Conservation (phyloP, 148 eudicot genomes). For the Oxyria digyna region DNA sequence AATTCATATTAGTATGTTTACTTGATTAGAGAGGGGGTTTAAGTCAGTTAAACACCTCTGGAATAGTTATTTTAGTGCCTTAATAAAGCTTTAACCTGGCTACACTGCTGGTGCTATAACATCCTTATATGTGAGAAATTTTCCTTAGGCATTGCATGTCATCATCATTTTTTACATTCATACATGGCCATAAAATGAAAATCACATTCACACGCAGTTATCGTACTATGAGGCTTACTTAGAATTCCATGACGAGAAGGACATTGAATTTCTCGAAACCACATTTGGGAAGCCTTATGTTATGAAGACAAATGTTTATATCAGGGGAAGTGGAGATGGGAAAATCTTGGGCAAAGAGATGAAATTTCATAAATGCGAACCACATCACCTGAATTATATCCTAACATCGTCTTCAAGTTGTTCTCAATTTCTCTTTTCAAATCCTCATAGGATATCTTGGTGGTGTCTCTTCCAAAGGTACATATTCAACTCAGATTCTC, state of each 20-base stretch:
- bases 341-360: slow-evolving; percentile 21
- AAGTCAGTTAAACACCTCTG: slow-evolving; percentile 72
- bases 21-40: slow-evolving; percentile 79
- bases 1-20: neutral
- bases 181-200: too few relatives aligned
- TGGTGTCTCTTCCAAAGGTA: too few relatives aligned
- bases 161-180: too few relatives aligned
- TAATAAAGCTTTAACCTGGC: slow-evolving; percentile 74
- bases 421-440: too few relatives aligned
- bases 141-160: too few relatives aligned
- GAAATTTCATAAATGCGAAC: slow-evolving; percentile 16
- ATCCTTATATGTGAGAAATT: slow-evolving; percentile 61
- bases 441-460: too few relatives aligned
- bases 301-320: slow-evolving; percentile 25
- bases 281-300: slow-evolving; percentile 13
- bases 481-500: too few relatives aligned
- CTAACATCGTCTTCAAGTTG: too few relatives aligned
- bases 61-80: slow-evolving; percentile 80
- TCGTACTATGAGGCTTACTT: slow-evolving; percentile 85
- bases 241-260: slow-evolving; percentile 39
- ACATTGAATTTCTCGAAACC: slow-evolving; percentile 28
- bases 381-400: too few relatives aligned
- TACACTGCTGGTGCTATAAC: slow-evolving; percentile 97
- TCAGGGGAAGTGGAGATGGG: slow-evolving; percentile 45
- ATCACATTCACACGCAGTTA: slow-evolving; percentile 44